These are phyloP conservation scores for Monosporozyma siamensis DNA, from an alignment of 805 yeast genomes.

Conservation along the genomic window DNA sequence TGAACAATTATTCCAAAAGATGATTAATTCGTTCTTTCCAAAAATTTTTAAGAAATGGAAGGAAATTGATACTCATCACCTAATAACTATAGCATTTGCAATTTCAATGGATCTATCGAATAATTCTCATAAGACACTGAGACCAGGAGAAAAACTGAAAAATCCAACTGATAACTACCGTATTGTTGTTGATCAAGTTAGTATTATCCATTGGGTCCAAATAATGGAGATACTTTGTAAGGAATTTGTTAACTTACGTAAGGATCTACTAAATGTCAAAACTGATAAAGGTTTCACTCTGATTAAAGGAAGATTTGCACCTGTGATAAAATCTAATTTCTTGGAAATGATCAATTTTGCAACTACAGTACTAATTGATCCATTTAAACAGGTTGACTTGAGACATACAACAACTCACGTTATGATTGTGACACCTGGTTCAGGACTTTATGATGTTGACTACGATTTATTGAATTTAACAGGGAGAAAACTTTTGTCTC, in stretches of 20 bases:
- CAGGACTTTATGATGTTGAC: slow-evolving; percentile 89
- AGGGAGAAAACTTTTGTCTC: slow-evolving; percentile 59
- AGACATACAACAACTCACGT: slow-evolving; percentile 89
- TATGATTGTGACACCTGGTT: slow-evolving; percentile 80
- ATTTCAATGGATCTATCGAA: slow-evolving; percentile 50
- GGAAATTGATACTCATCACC: slow-evolving; percentile 77
- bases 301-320: slow-evolving; percentile 59
- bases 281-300: slow-evolving; percentile 27
- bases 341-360: slow-evolving; percentile 83
- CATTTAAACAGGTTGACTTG: slow-evolving; percentile 75
- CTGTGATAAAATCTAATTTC: slow-evolving; percentile 83
- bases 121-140: slow-evolving; percentile 46
- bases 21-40: slow-evolving; percentile 88
- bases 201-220: slow-evolving; percentile 79
- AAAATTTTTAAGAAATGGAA: slow-evolving; percentile 83
- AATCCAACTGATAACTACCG: slow-evolving; percentile 73
- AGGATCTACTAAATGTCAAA: slow-evolving; percentile 50
- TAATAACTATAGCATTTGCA: slow-evolving; percentile 85
- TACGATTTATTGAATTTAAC: slow-evolving; percentile 66
- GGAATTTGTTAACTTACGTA: slow-evolving; percentile 75
- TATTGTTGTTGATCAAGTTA: slow-evolving; percentile 92
- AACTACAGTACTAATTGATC: slow-evolving; percentile 62
- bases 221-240: slow-evolving; percentile 80
- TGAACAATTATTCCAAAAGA: slow-evolving; percentile 83
- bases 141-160: slow-evolving; percentile 62